A percentile compares a stretch with the other conserved stretches of the same genome.
Evolutionary conservation across 2,329 filamentous ascomycete species (phyloP).

Genomic region (Fusarium staphyleae): DNA sequence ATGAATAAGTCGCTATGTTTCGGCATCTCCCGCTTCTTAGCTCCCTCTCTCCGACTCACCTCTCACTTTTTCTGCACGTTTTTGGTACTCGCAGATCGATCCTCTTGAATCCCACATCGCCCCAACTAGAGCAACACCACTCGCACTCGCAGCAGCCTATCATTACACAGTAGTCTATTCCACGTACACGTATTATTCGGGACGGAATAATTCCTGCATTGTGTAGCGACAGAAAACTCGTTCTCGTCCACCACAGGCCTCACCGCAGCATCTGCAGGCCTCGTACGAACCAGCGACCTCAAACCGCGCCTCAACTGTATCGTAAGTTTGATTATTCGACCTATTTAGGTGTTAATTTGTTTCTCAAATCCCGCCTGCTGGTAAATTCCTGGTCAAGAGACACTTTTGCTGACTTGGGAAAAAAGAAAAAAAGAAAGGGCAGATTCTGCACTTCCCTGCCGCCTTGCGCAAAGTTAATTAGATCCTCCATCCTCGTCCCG

Average conservation of each 20-base stretch:
- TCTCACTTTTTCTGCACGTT: slow-evolving; percentile 26
- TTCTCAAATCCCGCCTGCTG: slow-evolving; percentile 18
- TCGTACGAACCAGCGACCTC: neutral
- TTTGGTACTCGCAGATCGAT: slow-evolving; percentile 21
- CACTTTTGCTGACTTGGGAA: slow-evolving; percentile 15
- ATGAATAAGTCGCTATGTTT: neutral
- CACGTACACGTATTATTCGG: neutral
- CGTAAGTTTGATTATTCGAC: slow-evolving; percentile 17
- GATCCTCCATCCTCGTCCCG: slow-evolving; percentile 2
- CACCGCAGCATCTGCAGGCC: slow-evolving; percentile 7
- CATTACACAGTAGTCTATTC: neutral
- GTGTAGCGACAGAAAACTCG: slow-evolving; percentile 15
- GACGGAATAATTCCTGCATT: slow-evolving; percentile 21
- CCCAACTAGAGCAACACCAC: slow-evolving; percentile 11
- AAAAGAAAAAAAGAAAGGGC: too few relatives aligned
- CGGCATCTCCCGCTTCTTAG: slow-evolving; percentile 27
- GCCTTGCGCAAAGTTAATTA: neutral
- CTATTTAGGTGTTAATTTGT: slow-evolving; percentile 11
- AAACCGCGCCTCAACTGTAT: neutral
- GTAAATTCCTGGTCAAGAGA: slow-evolving; percentile 10
- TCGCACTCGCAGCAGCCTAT: neutral
- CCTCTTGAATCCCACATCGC: slow-evolving; percentile 13
- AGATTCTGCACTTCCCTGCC: slow-evolving; percentile 14
- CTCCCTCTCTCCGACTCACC: slow-evolving; percentile 15
- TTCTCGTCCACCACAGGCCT: slow-evolving; percentile 10